Evolutionary conservation across 441 rosid genomes (phyloP).

Genomic region (Pelargonium australe): DNA sequence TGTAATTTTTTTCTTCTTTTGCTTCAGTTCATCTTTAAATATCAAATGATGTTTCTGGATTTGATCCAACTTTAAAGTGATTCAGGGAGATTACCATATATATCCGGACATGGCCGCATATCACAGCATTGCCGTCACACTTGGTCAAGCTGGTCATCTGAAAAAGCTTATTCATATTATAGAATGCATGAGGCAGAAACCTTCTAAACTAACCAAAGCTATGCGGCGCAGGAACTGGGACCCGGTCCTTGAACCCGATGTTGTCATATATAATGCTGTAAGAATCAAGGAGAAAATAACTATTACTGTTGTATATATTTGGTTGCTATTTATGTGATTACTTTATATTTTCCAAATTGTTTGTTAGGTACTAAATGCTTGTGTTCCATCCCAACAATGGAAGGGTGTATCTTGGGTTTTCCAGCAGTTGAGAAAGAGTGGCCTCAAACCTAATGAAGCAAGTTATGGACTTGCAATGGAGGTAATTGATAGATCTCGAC

Average conservation of each 20-base stretch:
- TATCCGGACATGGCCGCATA: conserved; percentile 94
- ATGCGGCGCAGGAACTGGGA: conserved; percentile 59
- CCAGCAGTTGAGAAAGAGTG: conserved; percentile 66
- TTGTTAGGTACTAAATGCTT: conserved; percentile 73
- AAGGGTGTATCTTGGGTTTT: conserved; percentile 89
- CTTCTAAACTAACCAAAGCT: conserved; percentile 38
- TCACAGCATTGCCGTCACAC: conserved; percentile 65
- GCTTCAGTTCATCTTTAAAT: conserved; percentile 3
- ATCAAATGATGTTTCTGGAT: conserved; percentile 20
- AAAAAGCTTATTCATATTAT: conserved; percentile 62
- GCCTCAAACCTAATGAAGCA: conserved; percentile 81
- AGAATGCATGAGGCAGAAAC: conserved; percentile 70
- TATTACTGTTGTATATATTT: not conserved
- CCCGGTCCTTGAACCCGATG: conserved; percentile 75
- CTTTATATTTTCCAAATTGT: conserved; percentile 14
- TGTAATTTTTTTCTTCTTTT: too few relatives aligned
- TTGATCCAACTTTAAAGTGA: conserved; percentile 25
- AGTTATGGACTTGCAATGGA: conserved; percentile 97
- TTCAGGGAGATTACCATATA: conserved; percentile 61
- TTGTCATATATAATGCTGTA: conserved; percentile 89
- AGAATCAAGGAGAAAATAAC: conserved; percentile 27
- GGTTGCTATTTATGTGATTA: not conserved
- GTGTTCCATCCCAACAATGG: conserved; percentile 77
- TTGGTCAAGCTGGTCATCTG: conserved; percentile 78
- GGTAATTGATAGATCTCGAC: conserved; percentile 37